Evolutionary conservation across 495 filamentous ascomycete species (phyloP).

Genomic region (Penicillium goetzii): DNA sequence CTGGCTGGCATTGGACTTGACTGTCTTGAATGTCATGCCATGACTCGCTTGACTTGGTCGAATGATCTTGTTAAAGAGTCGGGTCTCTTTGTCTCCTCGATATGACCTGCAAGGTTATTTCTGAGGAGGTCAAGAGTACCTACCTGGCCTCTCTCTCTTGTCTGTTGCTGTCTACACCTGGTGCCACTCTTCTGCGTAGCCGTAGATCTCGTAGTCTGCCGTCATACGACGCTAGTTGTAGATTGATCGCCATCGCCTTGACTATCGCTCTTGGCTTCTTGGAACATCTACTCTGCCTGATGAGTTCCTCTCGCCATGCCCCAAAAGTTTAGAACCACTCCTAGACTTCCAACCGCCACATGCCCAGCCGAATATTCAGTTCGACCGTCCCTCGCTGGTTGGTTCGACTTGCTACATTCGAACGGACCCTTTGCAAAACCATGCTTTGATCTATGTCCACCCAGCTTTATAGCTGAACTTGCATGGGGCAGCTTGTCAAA

Average conservation of each 20-base stretch:
- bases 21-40: constrained; percentile 18
- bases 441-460: neutral
- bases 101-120: constrained; percentile 1
- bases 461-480: neutral
- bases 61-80: constrained; percentile 32
- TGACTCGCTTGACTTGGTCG: constrained; percentile 32
- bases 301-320: neutral
- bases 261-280: neutral
- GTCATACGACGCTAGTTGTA: neutral
- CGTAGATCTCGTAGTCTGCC: constrained; percentile 25
- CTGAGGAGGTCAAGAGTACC: constrained; percentile 19
- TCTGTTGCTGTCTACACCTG: constrained; percentile 35
- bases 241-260: neutral
- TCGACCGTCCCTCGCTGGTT: neutral
- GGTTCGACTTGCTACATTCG: neutral
- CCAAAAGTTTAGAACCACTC: neutral
- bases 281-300: neutral
- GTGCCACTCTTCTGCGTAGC: constrained; percentile 27
- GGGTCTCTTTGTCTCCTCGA: constrained; percentile 23
- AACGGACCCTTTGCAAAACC: neutral
- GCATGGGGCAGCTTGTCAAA: neutral
- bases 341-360: neutral
- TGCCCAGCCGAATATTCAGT: neutral
- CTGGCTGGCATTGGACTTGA: constrained; percentile 24
- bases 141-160: constrained; percentile 36